Evolutionary conservation across 257 asterid species (phyloP).

Genomic region (Ehretia macrophylla): DNA sequence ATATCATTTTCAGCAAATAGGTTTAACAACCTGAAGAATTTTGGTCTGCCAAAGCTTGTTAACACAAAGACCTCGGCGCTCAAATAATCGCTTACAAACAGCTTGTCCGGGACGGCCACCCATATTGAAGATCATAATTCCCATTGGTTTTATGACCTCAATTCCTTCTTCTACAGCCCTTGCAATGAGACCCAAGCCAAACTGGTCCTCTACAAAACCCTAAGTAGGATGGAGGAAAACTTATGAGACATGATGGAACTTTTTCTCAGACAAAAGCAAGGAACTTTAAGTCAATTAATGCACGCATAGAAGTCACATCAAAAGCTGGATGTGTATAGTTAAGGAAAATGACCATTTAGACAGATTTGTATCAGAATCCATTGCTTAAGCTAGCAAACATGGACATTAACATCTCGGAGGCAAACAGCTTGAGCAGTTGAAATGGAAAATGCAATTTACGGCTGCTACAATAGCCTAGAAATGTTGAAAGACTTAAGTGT

Average conservation of each 20-base stretch:
- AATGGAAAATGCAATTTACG: too few species aligned
- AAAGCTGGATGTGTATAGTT: too few species aligned
- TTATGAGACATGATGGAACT: not conserved
- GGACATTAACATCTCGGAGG: too few species aligned
- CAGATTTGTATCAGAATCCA: too few species aligned
- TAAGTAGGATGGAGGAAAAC: conserved; percentile 17
- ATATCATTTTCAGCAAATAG: not conserved
- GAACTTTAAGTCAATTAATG: not conserved
- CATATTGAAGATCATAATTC: conserved; percentile 98
- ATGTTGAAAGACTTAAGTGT: too few species aligned
- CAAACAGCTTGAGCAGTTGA: too few species aligned
- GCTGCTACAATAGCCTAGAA: too few species aligned
- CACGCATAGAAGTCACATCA: too few species aligned
- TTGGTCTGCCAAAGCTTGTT: conserved; percentile 98
- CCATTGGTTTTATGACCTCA: conserved; percentile 90
- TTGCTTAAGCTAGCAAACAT: too few species aligned
- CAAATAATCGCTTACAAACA: conserved; percentile 92
- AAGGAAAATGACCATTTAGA: too few species aligned
- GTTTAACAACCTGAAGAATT: conserved; percentile 75
- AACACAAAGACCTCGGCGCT: conserved; percentile 91
- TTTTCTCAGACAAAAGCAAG: conserved; percentile 1
- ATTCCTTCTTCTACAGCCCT: conserved; percentile 99
- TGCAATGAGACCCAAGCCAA: conserved; percentile 96
- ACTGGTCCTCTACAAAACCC: conserved; percentile 99
- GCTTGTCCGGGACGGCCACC: conserved; percentile 99